These are phyloP conservation scores for Microglena sp. DNA, from an alignment of 139 green algal genomes.

Conservation along the genomic window DNA sequence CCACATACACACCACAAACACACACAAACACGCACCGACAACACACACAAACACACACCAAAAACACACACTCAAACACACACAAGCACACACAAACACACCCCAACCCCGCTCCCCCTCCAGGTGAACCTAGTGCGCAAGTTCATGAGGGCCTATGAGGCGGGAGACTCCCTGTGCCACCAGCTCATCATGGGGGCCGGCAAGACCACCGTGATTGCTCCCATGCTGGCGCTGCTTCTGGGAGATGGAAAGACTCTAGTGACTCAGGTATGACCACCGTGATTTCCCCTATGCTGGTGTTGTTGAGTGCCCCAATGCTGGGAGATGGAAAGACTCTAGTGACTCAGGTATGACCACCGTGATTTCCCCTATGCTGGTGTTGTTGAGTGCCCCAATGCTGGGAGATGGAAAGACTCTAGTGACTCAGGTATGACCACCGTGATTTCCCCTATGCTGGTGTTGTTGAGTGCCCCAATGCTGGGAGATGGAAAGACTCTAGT, in stretches of 20 bases:
- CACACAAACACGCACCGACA: background rate
- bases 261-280: no score
- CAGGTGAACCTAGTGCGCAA: background rate
- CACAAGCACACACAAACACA: background rate
- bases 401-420: no score
- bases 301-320: no score
- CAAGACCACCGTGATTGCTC: slow-evolving; percentile 21
- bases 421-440: no score
- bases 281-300: no score
- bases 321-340: no score
- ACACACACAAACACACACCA: background rate
- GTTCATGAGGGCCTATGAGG: slow-evolving; percentile 8
- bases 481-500: no score
- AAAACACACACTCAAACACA: background rate
- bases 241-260: slow-evolving; percentile 9
- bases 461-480: no score
- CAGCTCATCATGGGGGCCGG: slow-evolving; percentile 31
- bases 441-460: no score
- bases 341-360: no score
- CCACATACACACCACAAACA: background rate
- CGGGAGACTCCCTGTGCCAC: slow-evolving; percentile 11
- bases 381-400: no score
- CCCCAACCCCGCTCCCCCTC: background rate
- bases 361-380: no score
- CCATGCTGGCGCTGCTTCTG: slow-evolving; percentile 12